Conservation (phyloP, 306 rosid genomes). For the Ormosia emarginata region DNA sequence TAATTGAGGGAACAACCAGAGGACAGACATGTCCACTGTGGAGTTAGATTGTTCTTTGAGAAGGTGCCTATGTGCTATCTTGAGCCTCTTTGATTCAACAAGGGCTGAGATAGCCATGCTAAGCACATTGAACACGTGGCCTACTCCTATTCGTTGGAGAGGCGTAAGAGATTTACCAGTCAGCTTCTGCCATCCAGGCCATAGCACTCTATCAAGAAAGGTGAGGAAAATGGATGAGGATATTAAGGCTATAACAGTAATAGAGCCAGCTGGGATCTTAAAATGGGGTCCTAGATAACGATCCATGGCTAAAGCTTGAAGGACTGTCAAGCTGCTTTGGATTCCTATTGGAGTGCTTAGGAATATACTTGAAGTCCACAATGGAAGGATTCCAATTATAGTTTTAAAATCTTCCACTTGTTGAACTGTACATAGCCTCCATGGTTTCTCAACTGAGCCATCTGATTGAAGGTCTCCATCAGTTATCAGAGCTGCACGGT, state of each 20-base stretch:
- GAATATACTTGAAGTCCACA: conserved; percentile 52
- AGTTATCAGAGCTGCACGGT: conserved; percentile 41
- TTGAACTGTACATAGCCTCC: conserved; percentile 52
- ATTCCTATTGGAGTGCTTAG: conserved; percentile 43
- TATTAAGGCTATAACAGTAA: conserved; percentile 25
- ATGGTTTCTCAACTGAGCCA: conserved; percentile 44
- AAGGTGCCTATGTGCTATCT: conserved; percentile 11
- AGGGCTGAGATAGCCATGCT: conserved; percentile 46
- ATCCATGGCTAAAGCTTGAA: conserved; percentile 61
- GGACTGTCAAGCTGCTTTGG: conserved; percentile 42
- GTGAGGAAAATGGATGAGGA: conserved; percentile 41
- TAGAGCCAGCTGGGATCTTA: conserved; percentile 45
- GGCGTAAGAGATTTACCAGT: conserved; percentile 27
- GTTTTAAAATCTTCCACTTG: conserved; percentile 62
- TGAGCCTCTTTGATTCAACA: conserved; percentile 66
- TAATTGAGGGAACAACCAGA: conserved; percentile 65
- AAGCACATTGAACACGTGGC: conserved; percentile 44
- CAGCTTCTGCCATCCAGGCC: conserved; percentile 41
- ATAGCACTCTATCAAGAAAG: conserved; percentile 43
- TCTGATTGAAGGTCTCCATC: conserved; percentile 43
- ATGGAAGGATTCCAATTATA: conserved; percentile 39
- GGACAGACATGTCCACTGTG: conserved; percentile 21
- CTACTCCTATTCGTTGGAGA: conserved; percentile 52
- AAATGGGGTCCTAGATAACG: conserved; percentile 53
- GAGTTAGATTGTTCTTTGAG: neutral